phyloP scores from a whole-genome alignment of 257 asterid species.

The Solanum paucissectum region DNA sequence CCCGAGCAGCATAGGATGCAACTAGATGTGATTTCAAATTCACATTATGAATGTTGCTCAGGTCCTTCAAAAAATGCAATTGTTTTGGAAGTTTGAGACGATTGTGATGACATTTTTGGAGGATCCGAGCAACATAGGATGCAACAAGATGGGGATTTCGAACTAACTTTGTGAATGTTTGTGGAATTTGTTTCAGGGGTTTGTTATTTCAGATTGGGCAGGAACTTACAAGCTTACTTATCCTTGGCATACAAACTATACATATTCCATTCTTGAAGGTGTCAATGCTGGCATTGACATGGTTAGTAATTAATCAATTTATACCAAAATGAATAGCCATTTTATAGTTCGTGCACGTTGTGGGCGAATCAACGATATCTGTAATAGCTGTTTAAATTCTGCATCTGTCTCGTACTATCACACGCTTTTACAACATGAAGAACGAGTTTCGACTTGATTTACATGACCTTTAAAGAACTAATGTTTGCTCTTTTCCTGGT shows the following conservation, averaged over 20 bases:
- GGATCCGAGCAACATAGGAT: background rate
- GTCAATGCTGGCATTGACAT: conserved; percentile 8
- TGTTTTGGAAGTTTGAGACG: background rate
- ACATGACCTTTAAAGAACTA: background rate
- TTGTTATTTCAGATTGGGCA: conserved; percentile 8
- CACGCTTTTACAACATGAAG: background rate
- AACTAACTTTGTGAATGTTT: background rate
- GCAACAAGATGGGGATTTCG: background rate
- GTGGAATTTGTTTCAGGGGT: background rate
- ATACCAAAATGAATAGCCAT: background rate
- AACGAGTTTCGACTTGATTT: background rate
- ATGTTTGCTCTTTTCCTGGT: background rate
- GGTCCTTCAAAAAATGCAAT: background rate
- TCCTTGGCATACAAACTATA: conserved; percentile 1
- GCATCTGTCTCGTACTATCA: background rate
- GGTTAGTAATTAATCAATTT: background rate
- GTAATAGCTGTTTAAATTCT: background rate
- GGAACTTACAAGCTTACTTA: conserved; percentile 2
- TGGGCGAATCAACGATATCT: background rate
- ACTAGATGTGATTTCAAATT: background rate
- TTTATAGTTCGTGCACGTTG: background rate
- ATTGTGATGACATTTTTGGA: background rate
- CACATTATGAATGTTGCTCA: background rate
- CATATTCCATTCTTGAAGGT: conserved; percentile 1
- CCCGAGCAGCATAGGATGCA: background rate